Evolutionary conservation across 2,329 filamentous ascomycete genomes (phyloP).

Genomic region (Capronia americana): DNA sequence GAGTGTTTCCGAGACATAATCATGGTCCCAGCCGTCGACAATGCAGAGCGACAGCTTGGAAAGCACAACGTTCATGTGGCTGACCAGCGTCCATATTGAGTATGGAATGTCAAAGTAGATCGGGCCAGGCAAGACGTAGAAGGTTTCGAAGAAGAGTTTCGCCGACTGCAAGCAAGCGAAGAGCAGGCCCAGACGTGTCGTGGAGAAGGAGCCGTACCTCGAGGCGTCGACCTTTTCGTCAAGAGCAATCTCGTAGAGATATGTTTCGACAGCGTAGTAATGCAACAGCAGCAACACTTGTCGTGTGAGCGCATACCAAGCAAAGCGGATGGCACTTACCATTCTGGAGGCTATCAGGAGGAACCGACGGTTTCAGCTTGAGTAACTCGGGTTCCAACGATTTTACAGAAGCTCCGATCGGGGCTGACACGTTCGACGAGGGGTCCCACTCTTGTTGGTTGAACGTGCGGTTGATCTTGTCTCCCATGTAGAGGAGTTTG

Average conservation of each 20-base stretch:
- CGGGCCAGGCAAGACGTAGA: slow-evolving; percentile 53
- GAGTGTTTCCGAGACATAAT: slow-evolving; percentile 37
- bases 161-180: slow-evolving; percentile 58
- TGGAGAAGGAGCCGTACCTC: slow-evolving; percentile 45
- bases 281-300: slow-evolving; percentile 41
- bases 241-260: slow-evolving; percentile 41
- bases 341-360: slow-evolving; percentile 7
- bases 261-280: slow-evolving; percentile 41
- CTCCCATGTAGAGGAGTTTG: slow-evolving; percentile 58
- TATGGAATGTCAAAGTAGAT: slow-evolving; percentile 58
- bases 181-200: slow-evolving; percentile 58
- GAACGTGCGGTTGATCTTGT: slow-evolving; percentile 53
- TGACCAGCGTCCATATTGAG: slow-evolving; percentile 54
- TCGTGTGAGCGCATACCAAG: not conserved
- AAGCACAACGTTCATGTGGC: slow-evolving; percentile 50
- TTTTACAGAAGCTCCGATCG: slow-evolving; percentile 45
- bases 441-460: slow-evolving; percentile 35
- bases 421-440: slow-evolving; percentile 27
- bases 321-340: slow-evolving; percentile 1
- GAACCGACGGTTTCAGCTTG: slow-evolving; percentile 33
- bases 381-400: slow-evolving; percentile 55
- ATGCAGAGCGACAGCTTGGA: slow-evolving; percentile 41
- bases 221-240: slow-evolving; percentile 49
- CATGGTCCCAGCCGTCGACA: slow-evolving; percentile 41
- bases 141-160: slow-evolving; percentile 58